Conservation (phyloP, 2,329 filamentous ascomycete genomes). For the Aspergillus sp. region DNA sequence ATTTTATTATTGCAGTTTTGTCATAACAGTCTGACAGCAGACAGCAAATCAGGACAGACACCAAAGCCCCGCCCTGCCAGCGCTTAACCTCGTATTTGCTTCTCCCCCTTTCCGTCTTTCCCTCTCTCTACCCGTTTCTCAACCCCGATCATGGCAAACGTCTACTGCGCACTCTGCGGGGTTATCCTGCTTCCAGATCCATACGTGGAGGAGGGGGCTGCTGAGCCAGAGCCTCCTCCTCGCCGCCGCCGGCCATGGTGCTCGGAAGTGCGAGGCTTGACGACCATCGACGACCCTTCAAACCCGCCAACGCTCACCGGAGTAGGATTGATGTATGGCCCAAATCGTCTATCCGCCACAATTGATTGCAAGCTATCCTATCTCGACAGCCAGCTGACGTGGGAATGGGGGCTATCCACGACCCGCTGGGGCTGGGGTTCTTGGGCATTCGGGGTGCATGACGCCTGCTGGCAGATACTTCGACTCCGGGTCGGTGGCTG, state of each 20-base stretch:
- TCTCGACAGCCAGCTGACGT: neutral
- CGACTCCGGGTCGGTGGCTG: neutral
- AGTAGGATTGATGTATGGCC: neutral
- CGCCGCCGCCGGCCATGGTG: constrained; percentile 10
- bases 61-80: no score
- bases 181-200: constrained; percentile 9
- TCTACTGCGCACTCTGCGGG: constrained; percentile 14
- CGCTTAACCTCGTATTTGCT: no score
- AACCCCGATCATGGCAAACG: neutral
- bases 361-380: neutral
- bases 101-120: no score
- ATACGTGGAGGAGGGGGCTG: neutral
- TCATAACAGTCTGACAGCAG: no score
- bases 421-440: neutral
- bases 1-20: no score
- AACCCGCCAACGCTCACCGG: neutral
- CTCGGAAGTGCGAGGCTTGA: constrained; percentile 10
- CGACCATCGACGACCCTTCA: neutral
- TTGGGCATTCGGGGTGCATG: constrained; percentile 9
- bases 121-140: no score
- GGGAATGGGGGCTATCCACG: neutral
- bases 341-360: neutral
- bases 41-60: no score
- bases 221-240: neutral
- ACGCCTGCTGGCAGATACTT: constrained; percentile 17